These are phyloP conservation scores for Parasarocladium wereldwijsianum DNA, from an alignment of 2,329 filamentous ascomycete species.

Conservation along the genomic window DNA sequence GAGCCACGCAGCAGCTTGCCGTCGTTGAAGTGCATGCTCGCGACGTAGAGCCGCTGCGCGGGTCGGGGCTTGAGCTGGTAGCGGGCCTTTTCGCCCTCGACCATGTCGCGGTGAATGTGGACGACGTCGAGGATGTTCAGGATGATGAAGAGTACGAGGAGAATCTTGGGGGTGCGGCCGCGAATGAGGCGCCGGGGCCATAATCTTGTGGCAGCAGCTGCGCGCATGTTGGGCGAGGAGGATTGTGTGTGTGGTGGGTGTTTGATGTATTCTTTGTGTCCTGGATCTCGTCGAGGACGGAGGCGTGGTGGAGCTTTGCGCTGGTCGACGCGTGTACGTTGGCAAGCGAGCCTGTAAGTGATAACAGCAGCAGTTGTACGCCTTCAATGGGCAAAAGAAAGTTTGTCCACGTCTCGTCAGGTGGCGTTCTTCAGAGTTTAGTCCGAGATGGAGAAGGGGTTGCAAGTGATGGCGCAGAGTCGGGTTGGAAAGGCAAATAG, in stretches of 20 bases:
- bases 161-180: constrained; percentile 17
- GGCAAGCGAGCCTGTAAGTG: too few relatives aligned
- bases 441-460: too few relatives aligned
- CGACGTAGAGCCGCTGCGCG: constrained; percentile 45
- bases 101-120: constrained; percentile 19
- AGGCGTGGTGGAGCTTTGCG: too few relatives aligned
- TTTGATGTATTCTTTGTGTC: background rate
- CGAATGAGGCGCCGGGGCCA: constrained; percentile 23
- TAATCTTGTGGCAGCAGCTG: constrained; percentile 14
- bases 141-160: constrained; percentile 19
- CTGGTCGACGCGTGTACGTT: too few relatives aligned
- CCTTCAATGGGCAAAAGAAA: too few relatives aligned
- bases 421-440: too few relatives aligned
- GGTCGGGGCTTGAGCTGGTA: constrained; percentile 8
- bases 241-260: constrained; percentile 11
- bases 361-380: too few relatives aligned
- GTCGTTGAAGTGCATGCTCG: constrained; percentile 55
- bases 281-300: too few relatives aligned
- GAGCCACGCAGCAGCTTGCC: constrained; percentile 42
- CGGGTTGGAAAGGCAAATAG: too few relatives aligned
- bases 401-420: too few relatives aligned
- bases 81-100: constrained; percentile 11
- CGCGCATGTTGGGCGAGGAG: constrained; percentile 7
- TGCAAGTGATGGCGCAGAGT: too few relatives aligned
- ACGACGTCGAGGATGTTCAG: constrained; percentile 22